Percentiles rank a stretch among this genome's conserved stretches.
Evolutionary conservation across 2,329 filamentous ascomycete genomes (phyloP).

Genomic region (Fusarium caatingaense): DNA sequence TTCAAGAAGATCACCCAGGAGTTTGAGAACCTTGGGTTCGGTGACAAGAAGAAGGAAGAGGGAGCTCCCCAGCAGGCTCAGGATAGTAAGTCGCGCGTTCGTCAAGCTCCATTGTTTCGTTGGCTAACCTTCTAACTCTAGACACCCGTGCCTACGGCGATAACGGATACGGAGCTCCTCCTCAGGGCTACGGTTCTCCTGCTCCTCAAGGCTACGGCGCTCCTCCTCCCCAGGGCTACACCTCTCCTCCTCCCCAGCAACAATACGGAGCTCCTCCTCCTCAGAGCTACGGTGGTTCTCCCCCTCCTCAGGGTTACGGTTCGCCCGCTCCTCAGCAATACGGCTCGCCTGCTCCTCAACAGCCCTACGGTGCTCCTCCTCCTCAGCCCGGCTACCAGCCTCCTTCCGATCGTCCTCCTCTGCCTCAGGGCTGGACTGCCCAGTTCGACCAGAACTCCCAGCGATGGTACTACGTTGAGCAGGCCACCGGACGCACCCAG

Average conservation of each 20-base stretch:
- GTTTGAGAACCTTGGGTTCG: conserved; percentile 61
- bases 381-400: conserved; percentile 50
- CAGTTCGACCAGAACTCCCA: conserved; percentile 71
- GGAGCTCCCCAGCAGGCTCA: conserved; percentile 32
- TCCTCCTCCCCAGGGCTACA: conserved; percentile 40
- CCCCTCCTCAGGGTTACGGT: conserved; percentile 19
- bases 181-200: conserved; percentile 53
- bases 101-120: background rate
- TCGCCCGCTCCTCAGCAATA: conserved; percentile 43
- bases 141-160: conserved; percentile 45
- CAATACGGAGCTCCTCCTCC: conserved; percentile 3
- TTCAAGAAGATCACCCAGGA: conserved; percentile 57
- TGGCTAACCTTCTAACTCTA: conserved; percentile 20
- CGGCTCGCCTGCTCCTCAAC: conserved; percentile 52
- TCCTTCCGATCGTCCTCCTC: conserved; percentile 57
- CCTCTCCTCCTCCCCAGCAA: background rate
- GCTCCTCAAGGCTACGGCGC: conserved; percentile 37
- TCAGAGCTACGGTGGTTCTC: conserved; percentile 3
- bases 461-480: conserved; percentile 74
- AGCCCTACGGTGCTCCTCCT: conserved; percentile 42
- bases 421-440: conserved; percentile 70
- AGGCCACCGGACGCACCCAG: conserved; percentile 69
- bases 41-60: conserved; percentile 51
- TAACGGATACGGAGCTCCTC: conserved; percentile 53
- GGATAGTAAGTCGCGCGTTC: conserved; percentile 29